A percentile compares a stretch with the other conserved stretches of the same genome.
Conservation (phyloP, 176 grass and related monocot genomes). For the Chrysopogon serrulatus region DNA sequence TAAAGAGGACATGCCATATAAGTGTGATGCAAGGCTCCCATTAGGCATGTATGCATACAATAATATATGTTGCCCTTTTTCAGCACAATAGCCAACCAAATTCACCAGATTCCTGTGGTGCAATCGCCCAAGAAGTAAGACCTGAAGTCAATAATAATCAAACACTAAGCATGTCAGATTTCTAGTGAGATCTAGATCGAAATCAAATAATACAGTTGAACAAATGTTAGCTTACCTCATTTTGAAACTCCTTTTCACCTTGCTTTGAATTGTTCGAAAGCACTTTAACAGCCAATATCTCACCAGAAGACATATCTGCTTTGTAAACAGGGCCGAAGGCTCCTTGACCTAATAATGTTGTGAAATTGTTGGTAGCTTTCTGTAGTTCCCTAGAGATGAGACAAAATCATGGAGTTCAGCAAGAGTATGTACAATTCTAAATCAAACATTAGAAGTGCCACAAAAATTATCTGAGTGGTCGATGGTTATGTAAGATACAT, state of each 20-base stretch:
- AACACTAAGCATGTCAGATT: conserved; percentile 18
- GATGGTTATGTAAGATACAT: not conserved
- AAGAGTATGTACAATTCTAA: not conserved
- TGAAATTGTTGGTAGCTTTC: conserved; percentile 90
- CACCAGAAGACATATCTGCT: conserved; percentile 84
- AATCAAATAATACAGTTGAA: not conserved
- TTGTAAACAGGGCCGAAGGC: conserved; percentile 95
- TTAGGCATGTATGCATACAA: conserved; percentile 98
- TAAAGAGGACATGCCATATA: conserved; percentile 74
- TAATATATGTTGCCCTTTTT: conserved; percentile 88
- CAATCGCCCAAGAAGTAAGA: conserved; percentile 85
- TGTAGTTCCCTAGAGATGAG: conserved; percentile 68
- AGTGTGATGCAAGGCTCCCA: conserved; percentile 86
- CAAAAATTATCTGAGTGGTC: not conserved
- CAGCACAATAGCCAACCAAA: conserved; percentile 96
- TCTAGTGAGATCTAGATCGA: not conserved
- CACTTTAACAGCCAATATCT: conserved; percentile 88
- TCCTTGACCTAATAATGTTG: conserved; percentile 82
- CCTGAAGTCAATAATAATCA: conserved; percentile 49
- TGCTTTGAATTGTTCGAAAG: conserved; percentile 87
- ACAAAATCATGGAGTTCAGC: conserved; percentile 8
- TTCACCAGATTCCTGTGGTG: conserved; percentile 98
- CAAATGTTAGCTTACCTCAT: conserved; percentile 54
- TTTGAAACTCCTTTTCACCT: conserved; percentile 97
- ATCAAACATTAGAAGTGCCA: not conserved